These are phyloP conservation scores for Coniella lustricola DNA, from an alignment of 2,329 filamentous ascomycete species.

Conservation along the genomic window DNA sequence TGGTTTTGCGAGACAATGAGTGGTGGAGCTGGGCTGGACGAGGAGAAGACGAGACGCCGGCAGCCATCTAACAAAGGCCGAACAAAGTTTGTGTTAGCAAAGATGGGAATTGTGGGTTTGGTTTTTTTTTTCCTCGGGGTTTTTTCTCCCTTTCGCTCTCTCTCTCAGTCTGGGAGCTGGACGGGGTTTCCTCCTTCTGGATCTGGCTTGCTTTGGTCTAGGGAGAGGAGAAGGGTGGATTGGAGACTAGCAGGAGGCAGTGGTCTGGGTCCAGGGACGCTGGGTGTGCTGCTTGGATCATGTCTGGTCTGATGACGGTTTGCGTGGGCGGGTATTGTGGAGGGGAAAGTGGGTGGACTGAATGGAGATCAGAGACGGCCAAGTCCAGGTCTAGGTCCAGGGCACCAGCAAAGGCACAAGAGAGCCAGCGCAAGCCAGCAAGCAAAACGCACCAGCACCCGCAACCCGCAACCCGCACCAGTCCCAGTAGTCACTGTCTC, in stretches of 20 bases:
- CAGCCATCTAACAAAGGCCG: slow-evolving; percentile 17
- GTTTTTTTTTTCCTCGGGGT: slow-evolving; percentile 4
- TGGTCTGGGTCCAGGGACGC: neutral
- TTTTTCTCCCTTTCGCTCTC: neutral
- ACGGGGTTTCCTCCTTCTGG: neutral
- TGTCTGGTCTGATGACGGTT: neutral
- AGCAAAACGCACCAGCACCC: too few species aligned
- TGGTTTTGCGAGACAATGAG: slow-evolving; percentile 12
- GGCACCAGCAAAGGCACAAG: too few species aligned
- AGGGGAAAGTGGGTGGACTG: neutral
- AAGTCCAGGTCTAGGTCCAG: slow-evolving; percentile 2
- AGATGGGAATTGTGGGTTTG: slow-evolving; percentile 3
- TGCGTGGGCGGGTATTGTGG: neutral
- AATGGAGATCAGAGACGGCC: slow-evolving; percentile 1
- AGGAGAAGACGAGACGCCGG: slow-evolving; percentile 17
- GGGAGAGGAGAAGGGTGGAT: neutral
- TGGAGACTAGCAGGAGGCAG: neutral
- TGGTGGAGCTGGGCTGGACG: slow-evolving; percentile 15
- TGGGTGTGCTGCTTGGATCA: too few species aligned
- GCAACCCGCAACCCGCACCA: too few species aligned
- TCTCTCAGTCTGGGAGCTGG: too few species aligned
- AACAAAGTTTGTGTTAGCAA: slow-evolving; percentile 12
- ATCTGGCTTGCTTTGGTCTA: neutral
- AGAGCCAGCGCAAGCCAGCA: too few species aligned
- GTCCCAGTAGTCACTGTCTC: too few species aligned